Conservation (phyloP, 768 basidiomycete species). For the Floccularia luteovirens region DNA sequence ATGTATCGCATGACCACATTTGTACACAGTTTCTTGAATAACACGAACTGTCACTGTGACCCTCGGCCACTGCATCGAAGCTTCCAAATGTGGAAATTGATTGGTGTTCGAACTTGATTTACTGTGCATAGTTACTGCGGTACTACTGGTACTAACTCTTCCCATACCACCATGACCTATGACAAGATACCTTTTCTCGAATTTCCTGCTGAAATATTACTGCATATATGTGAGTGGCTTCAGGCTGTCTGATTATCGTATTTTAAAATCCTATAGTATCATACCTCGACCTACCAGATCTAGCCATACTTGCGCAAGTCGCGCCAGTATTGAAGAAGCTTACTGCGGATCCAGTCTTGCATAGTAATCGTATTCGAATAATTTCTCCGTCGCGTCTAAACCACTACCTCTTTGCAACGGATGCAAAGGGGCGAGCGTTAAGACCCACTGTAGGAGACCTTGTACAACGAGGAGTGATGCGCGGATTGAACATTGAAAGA, state of each 20-base stretch:
- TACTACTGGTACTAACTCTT: constrained; percentile 1
- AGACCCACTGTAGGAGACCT: constrained; percentile 63
- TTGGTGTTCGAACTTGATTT: too few relatives aligned
- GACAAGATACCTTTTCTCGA: constrained; percentile 16
- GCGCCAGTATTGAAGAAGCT: constrained; percentile 40
- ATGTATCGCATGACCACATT: too few relatives aligned
- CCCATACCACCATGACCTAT: constrained; percentile 5
- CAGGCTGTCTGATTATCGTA: neutral
- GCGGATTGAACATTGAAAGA: constrained; percentile 58
- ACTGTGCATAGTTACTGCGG: too few relatives aligned
- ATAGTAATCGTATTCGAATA: constrained; percentile 51
- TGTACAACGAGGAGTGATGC: constrained; percentile 63
- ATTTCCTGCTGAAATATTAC: constrained; percentile 48
- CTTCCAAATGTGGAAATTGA: too few relatives aligned
- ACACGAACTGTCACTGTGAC: too few relatives aligned
- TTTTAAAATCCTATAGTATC: constrained; percentile 34
- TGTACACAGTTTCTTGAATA: too few relatives aligned
- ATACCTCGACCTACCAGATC: constrained; percentile 69
- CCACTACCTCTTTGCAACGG: constrained; percentile 56
- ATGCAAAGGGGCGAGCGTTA: constrained; percentile 45
- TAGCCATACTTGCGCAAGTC: constrained; percentile 42
- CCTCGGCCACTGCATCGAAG: too few relatives aligned
- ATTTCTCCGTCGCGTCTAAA: constrained; percentile 61
- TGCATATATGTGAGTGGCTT: constrained; percentile 47
- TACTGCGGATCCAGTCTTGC: constrained; percentile 56